A percentile compares a stretch with the other conserved stretches of the same genome.
These are phyloP conservation scores for Capronia americana DNA, from an alignment of 2,329 filamentous ascomycete species.

Conservation along the genomic window DNA sequence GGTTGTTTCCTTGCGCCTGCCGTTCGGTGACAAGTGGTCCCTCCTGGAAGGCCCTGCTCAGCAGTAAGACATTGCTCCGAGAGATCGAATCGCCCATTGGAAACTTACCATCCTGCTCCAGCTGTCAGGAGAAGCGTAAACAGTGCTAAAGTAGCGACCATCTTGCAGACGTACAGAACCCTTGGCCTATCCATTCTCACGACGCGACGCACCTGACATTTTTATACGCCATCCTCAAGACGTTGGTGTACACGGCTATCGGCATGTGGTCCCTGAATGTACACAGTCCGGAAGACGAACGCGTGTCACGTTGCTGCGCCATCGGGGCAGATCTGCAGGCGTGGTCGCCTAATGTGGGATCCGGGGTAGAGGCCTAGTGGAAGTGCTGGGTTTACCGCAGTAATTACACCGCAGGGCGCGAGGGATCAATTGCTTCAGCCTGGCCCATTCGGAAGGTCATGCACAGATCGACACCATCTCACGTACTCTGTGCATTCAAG, in stretches of 20 bases:
- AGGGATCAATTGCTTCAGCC: not conserved
- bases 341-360: not conserved
- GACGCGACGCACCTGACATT: not conserved
- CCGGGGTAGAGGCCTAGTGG: not conserved
- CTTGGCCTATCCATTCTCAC: not conserved
- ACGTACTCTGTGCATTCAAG: not conserved
- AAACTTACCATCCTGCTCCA: conserved; percentile 8
- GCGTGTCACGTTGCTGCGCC: not conserved
- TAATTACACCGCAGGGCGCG: not conserved
- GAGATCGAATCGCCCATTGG: not conserved
- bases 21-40: not conserved
- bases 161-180: conserved; percentile 1
- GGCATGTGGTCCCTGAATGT: not conserved
- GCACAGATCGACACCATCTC: not conserved
- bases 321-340: not conserved
- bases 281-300: not conserved
- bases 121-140: conserved; percentile 3
- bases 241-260: not conserved
- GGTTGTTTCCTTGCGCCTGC: conserved; percentile 1
- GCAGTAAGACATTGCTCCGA: not conserved
- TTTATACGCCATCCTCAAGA: not conserved
- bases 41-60: not conserved
- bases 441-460: not conserved
- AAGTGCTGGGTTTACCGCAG: not conserved
- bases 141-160: not conserved